Evolutionary conservation across 345 rosid genomes (phyloP).

Genomic region (Arabis alpina): DNA sequence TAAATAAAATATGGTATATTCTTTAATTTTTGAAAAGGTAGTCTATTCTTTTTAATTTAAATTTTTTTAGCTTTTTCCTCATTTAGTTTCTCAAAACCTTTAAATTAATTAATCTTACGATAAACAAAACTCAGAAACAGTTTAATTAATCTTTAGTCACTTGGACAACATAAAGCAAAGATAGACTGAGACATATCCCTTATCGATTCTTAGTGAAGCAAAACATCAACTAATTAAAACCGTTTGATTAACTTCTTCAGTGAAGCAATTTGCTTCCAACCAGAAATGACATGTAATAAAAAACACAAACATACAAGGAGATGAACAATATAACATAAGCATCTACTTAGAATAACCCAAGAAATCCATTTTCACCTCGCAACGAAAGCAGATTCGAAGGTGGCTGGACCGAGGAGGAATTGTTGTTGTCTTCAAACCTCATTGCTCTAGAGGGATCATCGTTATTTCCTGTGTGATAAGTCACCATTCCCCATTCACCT

Average conservation of each 20-base stretch:
- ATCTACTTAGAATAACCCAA: conserved; percentile 67
- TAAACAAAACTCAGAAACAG: no score
- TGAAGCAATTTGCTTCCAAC: conserved; percentile 22
- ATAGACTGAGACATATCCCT: no score
- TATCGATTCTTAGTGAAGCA: no score
- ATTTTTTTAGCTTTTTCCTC: no score
- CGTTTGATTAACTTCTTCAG: conserved; percentile 9
- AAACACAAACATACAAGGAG: neutral
- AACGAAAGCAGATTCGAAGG: conserved; percentile 60
- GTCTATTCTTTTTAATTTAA: no score
- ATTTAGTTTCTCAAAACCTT: no score
- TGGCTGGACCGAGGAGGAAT: conserved; percentile 49
- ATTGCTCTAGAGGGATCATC: conserved; percentile 59
- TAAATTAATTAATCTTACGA: no score
- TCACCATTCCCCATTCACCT: conserved; percentile 81
- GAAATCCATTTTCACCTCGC: conserved; percentile 89
- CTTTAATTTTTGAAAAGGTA: no score
- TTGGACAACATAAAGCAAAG: no score
- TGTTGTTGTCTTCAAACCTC: conserved; percentile 54
- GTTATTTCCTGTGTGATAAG: conserved; percentile 53
- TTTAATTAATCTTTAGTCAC: no score
- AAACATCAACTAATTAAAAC: conserved; percentile 1
- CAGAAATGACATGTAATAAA: neutral
- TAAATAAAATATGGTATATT: no score
- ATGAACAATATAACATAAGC: neutral